These are phyloP conservation scores for Durio zibethinus DNA, from an alignment of 345 rosid genomes.

Conservation along the genomic window DNA sequence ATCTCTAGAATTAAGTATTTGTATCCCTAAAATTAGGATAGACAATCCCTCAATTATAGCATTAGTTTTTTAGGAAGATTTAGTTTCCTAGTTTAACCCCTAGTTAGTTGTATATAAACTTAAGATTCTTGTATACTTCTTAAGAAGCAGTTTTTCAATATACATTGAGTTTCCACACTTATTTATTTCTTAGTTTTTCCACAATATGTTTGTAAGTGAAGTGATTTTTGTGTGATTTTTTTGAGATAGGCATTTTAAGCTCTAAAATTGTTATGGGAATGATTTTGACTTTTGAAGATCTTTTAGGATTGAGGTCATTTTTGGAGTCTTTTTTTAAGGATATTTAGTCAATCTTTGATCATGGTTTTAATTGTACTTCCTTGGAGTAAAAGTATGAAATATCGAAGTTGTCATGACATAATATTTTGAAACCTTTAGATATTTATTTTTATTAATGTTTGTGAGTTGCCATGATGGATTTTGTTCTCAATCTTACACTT, in stretches of 20 bases:
- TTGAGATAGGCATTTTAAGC: neutral
- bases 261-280: neutral
- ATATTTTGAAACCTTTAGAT: neutral
- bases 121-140: no score
- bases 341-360: neutral
- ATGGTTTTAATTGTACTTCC: neutral
- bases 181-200: no score
- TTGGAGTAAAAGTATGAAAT: neutral
- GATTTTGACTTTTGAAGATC: neutral
- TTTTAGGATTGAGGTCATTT: neutral
- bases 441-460: neutral
- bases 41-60: no score
- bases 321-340: neutral
- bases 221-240: neutral
- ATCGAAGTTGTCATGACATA: neutral
- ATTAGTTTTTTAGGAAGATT: no score
- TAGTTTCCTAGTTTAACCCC: no score
- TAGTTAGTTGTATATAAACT: no score
- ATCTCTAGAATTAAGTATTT: no score
- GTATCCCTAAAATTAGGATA: no score
- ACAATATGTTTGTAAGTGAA: no score
- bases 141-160: no score
- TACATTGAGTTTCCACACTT: no score
- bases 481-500: neutral
- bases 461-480: neutral